Conservation (phyloP, 345 rosid species). For the Hibiscus mutabilis region DNA sequence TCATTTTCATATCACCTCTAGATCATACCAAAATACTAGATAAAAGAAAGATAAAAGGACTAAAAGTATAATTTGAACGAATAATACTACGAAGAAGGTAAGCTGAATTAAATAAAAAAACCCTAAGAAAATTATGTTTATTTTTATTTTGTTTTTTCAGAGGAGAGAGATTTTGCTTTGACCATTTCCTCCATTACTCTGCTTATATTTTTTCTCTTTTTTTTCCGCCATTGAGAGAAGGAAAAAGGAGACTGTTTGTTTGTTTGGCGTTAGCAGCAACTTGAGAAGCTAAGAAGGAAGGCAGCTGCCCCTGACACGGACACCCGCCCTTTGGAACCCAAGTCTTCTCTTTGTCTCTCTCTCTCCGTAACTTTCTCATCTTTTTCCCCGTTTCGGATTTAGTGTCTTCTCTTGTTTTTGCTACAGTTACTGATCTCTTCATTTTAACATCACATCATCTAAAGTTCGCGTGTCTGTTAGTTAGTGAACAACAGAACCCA, state of each 20-base stretch:
- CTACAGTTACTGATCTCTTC: conserved; percentile 11
- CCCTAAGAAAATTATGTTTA: background rate
- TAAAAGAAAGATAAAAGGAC: too few relatives aligned
- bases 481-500: conserved; percentile 1
- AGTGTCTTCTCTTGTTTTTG: background rate
- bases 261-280: background rate
- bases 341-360: background rate
- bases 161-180: background rate
- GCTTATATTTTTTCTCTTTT: background rate
- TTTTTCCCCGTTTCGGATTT: background rate
- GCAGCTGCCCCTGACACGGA: background rate
- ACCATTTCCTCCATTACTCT: background rate
- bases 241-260: background rate
- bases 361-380: background rate
- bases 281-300: background rate
- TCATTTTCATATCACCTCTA: too few relatives aligned
- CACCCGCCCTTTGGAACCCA: background rate
- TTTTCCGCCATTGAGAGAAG: background rate
- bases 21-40: too few relatives aligned
- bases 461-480: background rate
- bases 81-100: too few relatives aligned
- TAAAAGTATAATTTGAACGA: too few relatives aligned
- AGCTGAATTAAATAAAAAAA: background rate
- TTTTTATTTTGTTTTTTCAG: background rate
- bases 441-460: background rate